Base-by-base conservation (phyloP, 768 basidiomycete species). In the Russula sp. region DNA sequence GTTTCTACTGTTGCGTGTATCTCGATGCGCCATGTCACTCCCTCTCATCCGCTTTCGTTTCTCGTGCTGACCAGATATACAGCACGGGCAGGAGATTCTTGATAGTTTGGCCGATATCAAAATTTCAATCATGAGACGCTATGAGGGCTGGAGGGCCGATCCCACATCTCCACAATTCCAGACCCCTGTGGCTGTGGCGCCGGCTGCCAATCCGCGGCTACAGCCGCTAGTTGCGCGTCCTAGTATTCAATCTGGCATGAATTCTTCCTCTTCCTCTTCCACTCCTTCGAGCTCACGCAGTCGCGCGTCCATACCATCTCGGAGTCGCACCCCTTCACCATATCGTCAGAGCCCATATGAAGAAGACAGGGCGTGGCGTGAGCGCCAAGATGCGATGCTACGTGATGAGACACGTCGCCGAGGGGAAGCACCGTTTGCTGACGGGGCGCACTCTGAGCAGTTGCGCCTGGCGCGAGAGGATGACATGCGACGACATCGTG, bases 11-110 rank as follows among this genome's bases (percentile, higher is more conserved):
- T 55, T 22, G 47, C n/a, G 27, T 20, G 16, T 14, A 31, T 53
- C 42, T 53, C 6, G 20, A 55, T 51, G 42, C 44, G 7, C 42
- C 20, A 14, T 62, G 16, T 54, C 48, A 32, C 14, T 22, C n/a
- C 10, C 32, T 27, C 13, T 57, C 34, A 34, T 64, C 40, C 60
- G 16, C 35, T 32, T 49, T 31, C 55, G 37, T 64, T 55, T 48
- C 59, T 51, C 40, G 61, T 59, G 37, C 45, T 56, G 62, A 66
- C 61, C 63, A 68, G 37, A 59, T 59, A 69, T 62, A 66, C 72
- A 89, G 87, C 87, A 89, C 59, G 89, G 89, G 18, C 84, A 89
- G 70, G 82, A 88, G 60, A 88, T 91, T 55, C 80, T 92, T 50
- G 80, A 83, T 63, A 79, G 78, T 66, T 81, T 93, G 37, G 77